Percentiles rank a stretch among this genome's conserved stretches.
phyloP scores from a whole-genome alignment of 352 stramenopile genomes.

The Phytophthora palmivora region DNA sequence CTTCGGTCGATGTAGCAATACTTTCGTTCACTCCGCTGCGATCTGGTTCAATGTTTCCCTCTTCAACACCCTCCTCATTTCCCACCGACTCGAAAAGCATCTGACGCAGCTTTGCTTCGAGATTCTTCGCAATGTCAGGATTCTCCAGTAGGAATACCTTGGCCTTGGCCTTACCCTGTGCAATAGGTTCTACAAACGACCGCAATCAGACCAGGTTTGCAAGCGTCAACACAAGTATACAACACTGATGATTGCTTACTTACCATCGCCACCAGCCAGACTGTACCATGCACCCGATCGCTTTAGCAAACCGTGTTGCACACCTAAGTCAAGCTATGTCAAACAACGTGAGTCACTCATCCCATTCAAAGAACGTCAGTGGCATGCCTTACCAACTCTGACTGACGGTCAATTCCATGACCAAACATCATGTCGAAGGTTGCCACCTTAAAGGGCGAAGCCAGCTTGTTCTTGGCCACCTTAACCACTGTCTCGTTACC shows the following conservation, averaged over 20 bases:
- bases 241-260: conserved; percentile 6
- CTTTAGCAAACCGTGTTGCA: conserved; percentile 79
- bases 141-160: conserved; percentile 85
- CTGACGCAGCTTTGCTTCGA: conserved; percentile 75
- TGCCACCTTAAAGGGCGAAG: conserved; percentile 95
- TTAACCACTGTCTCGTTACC: conserved; percentile 98
- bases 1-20: conserved; percentile 1
- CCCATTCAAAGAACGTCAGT: background rate
- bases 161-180: conserved; percentile 83
- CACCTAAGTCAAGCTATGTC: conserved; percentile 71
- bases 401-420: conserved; percentile 93
- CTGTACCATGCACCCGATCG: conserved; percentile 85
- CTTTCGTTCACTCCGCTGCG: conserved; percentile 19
- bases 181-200: conserved; percentile 83
- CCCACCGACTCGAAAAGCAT: conserved; percentile 57
- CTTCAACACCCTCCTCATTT: conserved; percentile 16
- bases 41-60: background rate
- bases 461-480: conserved; percentile 99
- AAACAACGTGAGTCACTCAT: conserved; percentile 3
- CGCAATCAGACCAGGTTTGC: background rate
- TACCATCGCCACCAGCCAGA: conserved; percentile 67
- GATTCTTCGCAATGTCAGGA: conserved; percentile 67
- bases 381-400: conserved; percentile 64
- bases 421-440: conserved; percentile 98
- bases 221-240: background rate